Evolutionary conservation across 2,329 filamentous ascomycete genomes (phyloP), one percentile per base, ranked within the genome.

Genomic region (Aspergillus quadricinctus): DNA sequence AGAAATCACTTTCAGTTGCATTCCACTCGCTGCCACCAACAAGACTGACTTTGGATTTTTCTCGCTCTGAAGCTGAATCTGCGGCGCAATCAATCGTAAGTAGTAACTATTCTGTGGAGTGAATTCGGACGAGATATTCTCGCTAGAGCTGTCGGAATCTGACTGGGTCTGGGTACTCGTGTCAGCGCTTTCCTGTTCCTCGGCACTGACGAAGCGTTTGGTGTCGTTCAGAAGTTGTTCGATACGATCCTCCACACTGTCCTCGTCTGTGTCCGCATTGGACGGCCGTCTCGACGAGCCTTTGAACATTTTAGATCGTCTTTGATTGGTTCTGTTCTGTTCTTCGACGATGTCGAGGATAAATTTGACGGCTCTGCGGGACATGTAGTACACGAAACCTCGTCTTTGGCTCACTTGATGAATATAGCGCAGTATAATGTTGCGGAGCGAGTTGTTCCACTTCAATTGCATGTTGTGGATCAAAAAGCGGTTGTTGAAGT

Each of bases 41-140:
- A 97, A 89, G n/a, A 95, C 94, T 56, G 96, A 89, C 73, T 96
- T 96, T 59, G 88, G 88, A 73, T 99, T 97, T 80, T 97, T 97
- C 69, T 99, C 94, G 71, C 94, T 97, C 70, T 99, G 93, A 48
- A 99, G 81, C 72, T 99, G 94, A 57, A 99, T 97, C 72, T 99
- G 94, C 14, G 94, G 94, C 5, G 93, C 94, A 66, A 99, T 97
- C 43, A 99, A 83, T 40, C 92, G 89, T 60, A 99, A 84, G 67
- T 97, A 91, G 72, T 97, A 99, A 64, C 89, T 93, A 71, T 94
- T 97, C 68, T 96, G 90, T 0, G 94, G 86, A 11, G 87, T 88
- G 66, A 96, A 99, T 56, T 96, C 92, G 21, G 89, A 84, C 0
- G 92, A 86, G 63, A 99, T 92, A 59, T 92, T 88, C 37, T 88